A percentile compares a stretch with the other conserved stretches of the same genome.
These are phyloP conservation scores for Talaromyces wortmannii DNA, from an alignment of 495 filamentous ascomycete genomes.

Conservation along the genomic window DNA sequence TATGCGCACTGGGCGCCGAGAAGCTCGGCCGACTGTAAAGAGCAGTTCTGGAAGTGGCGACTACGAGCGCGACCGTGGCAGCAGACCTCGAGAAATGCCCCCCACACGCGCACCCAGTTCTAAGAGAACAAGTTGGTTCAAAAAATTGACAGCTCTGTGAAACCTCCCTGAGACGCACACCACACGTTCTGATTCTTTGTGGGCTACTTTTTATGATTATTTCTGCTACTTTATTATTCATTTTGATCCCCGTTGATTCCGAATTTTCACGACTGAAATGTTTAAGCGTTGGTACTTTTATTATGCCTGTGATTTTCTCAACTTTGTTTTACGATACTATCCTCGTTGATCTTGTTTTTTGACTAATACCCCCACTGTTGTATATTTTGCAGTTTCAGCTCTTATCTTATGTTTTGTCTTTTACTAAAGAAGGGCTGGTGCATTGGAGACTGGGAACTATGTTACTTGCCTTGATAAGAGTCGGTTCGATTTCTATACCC, in stretches of 20 bases:
- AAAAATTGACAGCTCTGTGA: slow-evolving; percentile 33
- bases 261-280: too few species aligned
- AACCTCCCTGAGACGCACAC: neutral
- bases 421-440: neutral
- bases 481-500: neutral
- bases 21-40: slow-evolving; percentile 21
- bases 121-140: slow-evolving; percentile 42
- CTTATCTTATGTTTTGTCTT: neutral
- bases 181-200: neutral
- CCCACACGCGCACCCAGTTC: slow-evolving; percentile 18
- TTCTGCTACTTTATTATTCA: neutral
- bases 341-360: neutral
- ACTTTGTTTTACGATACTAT: neutral
- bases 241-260: neutral
- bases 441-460: neutral
- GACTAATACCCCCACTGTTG: neutral
- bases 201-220: neutral
- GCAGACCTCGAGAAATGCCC: slow-evolving; percentile 21
- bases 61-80: slow-evolving; percentile 34
- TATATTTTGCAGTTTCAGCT: neutral
- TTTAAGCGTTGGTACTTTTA: too few species aligned
- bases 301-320: neutral
- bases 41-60: slow-evolving; percentile 36
- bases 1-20: slow-evolving; percentile 20
- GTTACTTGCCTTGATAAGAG: too few species aligned